Base-by-base conservation (phyloP, 352 stramenopile genomes). In the Pythium aphanidermatum region DNA sequence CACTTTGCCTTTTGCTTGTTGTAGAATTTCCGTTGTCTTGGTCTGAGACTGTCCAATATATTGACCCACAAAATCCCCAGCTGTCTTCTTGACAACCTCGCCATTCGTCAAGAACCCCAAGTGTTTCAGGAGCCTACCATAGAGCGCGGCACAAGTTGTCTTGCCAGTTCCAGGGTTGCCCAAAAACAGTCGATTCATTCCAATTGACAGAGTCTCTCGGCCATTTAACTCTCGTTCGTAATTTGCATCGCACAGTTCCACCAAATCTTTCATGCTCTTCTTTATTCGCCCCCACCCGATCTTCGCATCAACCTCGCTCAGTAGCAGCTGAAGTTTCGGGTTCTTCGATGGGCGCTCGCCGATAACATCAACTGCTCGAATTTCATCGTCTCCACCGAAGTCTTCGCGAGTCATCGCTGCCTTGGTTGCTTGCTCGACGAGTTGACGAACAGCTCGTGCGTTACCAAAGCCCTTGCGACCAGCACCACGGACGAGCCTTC, bases 151-250 rank as follows among this genome's bases (percentile, higher is more conserved):
- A 35, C 80, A 95, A 4, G 92, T 98, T 5, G 92, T 98, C 60
- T 98, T 97, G 10, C 87, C 88, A 4, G 84, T 97, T 6, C 88
- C 90, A 21, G 90, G 88, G 42, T 96, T 96, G 11, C 88, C 88
- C 16, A 97, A 63, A 49, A 97, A 97, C 11, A 95, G 47, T 0
- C 81, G 76, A 59, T 97, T 97, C 45, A 95, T 58, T 17, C 59
- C 74, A 5, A 95, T 26, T 5, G 68, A 67, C 14, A 93, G 54
- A 2, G 70, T 74, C 21, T 79, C 68, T 11, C 67, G 43, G 2
- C 78, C 78, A 34, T 85, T 71, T 4, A 95, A 49, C 52, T 95
- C 79, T 3, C 75, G 75, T 28, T 88, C 69, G 45, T 95, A 95
- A 55, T 95, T 95, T 35, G 74, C 63, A 20, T 83, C 66, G 35